Evolutionary conservation across 2,329 filamentous ascomycete genomes (phyloP).

Genomic region (Thielaviopsis euricoi): DNA sequence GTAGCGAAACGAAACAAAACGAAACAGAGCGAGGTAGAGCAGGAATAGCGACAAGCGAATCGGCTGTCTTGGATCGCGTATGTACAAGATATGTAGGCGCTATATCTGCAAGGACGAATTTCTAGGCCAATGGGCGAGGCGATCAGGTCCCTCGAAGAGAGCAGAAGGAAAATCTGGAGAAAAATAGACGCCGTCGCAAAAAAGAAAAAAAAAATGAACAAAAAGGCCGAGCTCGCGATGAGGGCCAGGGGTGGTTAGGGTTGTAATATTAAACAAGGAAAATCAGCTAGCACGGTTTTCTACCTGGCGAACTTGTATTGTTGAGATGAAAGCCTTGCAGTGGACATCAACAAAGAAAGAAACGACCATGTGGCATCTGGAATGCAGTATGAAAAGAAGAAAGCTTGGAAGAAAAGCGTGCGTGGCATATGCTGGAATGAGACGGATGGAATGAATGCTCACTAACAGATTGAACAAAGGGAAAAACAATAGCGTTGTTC

Average conservation of each 20-base stretch:
- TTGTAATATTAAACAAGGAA: not conserved
- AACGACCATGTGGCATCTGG: not conserved
- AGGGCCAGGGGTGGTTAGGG: not conserved
- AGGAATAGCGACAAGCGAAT: not conserved
- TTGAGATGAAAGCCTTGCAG: not conserved
- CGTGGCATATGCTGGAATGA: too few species aligned
- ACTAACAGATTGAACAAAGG: not conserved
- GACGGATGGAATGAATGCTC: too few species aligned
- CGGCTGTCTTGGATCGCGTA: not conserved
- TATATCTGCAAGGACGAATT: not conserved
- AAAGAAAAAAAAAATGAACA: not conserved
- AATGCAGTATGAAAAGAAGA: not conserved
- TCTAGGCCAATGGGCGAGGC: not conserved
- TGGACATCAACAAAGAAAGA: not conserved
- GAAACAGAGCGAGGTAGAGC: not conserved
- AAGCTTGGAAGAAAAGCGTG: not conserved
- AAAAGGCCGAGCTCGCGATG: not conserved
- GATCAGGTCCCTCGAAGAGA: not conserved
- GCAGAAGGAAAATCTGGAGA: not conserved
- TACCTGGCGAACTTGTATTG: not conserved
- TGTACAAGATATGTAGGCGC: not conserved
- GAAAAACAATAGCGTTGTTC: not conserved
- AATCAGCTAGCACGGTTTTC: not conserved
- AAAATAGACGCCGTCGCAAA: not conserved
- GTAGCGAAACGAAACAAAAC: not conserved